Evolutionary conservation across 345 rosid genomes (phyloP).

Genomic region (Lepidium didymum): DNA sequence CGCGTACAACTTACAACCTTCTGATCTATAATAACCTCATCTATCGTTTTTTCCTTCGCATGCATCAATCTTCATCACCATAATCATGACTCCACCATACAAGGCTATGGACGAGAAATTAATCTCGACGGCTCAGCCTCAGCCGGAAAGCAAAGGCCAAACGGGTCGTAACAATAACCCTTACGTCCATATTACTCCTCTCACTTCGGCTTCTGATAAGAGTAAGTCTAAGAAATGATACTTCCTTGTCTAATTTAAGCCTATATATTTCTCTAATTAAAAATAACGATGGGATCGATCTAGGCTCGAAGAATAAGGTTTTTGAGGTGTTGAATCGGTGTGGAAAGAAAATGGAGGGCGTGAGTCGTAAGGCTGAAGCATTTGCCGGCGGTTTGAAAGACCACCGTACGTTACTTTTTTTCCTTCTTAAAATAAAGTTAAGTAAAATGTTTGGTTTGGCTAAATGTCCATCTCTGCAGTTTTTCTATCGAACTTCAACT

Average conservation of each 20-base stretch:
- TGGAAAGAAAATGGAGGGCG: slow-evolving; percentile 56
- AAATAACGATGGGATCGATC: not conserved
- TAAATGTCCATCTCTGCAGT: too few relatives aligned
- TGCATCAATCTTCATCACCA: not conserved
- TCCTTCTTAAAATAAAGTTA: too few relatives aligned
- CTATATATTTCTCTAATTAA: not conserved
- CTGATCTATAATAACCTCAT: not conserved
- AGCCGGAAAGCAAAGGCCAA: slow-evolving; percentile 10
- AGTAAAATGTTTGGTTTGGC: too few relatives aligned
- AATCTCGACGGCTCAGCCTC: not conserved
- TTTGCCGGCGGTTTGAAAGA: slow-evolving; percentile 55
- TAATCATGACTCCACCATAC: slow-evolving; percentile 1
- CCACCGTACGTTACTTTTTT: slow-evolving; percentile 37
- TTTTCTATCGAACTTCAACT: too few relatives aligned
- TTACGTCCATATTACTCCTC: slow-evolving; percentile 37
- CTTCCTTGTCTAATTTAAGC: not conserved
- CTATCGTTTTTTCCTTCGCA: not conserved
- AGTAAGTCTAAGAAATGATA: slow-evolving; percentile 21
- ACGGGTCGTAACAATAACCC: slow-evolving; percentile 31
- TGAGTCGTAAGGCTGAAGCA: slow-evolving; percentile 47
- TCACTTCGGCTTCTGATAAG: slow-evolving; percentile 27
- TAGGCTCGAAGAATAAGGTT: slow-evolving; percentile 50
- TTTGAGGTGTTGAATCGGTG: slow-evolving; percentile 45
- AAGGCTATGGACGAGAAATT: not conserved
- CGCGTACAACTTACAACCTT: slow-evolving; percentile 14